Base-by-base conservation (phyloP, 164 flowering plant genomes). In the Macadamia integrifolia region DNA sequence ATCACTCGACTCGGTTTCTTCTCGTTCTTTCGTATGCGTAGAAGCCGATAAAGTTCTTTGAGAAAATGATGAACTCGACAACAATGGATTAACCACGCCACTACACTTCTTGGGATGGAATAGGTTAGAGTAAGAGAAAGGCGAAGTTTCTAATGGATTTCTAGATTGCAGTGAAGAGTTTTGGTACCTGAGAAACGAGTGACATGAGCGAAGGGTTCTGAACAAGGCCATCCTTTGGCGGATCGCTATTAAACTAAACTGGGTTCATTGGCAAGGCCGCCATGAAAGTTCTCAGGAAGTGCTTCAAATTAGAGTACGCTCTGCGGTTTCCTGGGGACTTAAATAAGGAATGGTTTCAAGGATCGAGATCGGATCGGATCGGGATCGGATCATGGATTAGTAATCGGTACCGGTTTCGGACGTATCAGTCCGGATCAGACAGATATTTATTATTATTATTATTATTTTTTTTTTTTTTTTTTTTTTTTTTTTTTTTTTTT, bases 11-110 rank as follows among this genome's bases (percentile, higher is more conserved):
- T 68, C 30, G 32, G 64, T n/a, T 60, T 60, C 15, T 12, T 8
- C 17, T 48, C n/a, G 17, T 60, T 68, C 65, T 10, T 50, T 50
- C 14, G 6, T 6, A 64, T 64, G 68, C 30, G 68, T 10, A 57
- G 67, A 28, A 70, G 31, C 31, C 0, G 57, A 70, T 0, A 63
- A 29, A 4, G n/a, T 70, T 70, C 67, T 70, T 31, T 46, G 72
- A 15, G 57, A 29, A 61, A 28, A 1, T 9, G 58, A 70, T 9
- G 58, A 70, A 42, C 18, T 28, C 31, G 42, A 61, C 5, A 6
- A 57, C 44, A 57, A 57, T 6, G 62, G 62, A 29, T 13, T 31
- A 64, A 15, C 9, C 2, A 10, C 32, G 58, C 46, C 10, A 30
- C 5, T 9, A 10, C 17, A 18, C 44, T 70, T 42, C 58, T 40